Evolutionary conservation across 495 filamentous ascomycete species (phyloP).

Genomic region (Hyaloscypha bicolor): DNA sequence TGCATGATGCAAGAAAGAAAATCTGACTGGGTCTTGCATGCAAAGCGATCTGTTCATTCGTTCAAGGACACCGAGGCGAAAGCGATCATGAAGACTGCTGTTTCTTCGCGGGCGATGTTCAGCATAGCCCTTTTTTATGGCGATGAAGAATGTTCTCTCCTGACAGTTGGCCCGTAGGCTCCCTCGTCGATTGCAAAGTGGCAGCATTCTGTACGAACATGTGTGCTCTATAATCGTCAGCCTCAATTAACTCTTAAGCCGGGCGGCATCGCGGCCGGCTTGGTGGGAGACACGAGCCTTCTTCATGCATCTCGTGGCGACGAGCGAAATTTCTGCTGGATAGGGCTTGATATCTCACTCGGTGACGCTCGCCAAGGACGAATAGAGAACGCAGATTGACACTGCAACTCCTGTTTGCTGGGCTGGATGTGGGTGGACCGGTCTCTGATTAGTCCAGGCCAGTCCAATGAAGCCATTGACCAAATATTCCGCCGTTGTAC

Average conservation of each 20-base stretch:
- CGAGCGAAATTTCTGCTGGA: not conserved
- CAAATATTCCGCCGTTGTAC: not conserved
- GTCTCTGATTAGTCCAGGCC: constrained; percentile 8
- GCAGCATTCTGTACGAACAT: no score
- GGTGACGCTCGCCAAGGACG: not conserved
- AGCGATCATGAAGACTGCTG: not conserved
- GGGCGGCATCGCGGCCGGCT: no score
- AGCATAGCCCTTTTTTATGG: constrained; percentile 4
- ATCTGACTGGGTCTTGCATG: constrained; percentile 6
- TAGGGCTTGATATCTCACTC: not conserved
- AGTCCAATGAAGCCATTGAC: constrained; percentile 1
- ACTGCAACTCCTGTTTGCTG: constrained; percentile 12
- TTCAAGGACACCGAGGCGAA: not conserved
- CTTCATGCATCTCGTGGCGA: not conserved
- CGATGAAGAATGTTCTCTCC: constrained; percentile 2
- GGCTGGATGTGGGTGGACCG: constrained; percentile 12
- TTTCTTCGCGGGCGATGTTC: constrained; percentile 3
- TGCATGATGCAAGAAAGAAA: constrained; percentile 7
- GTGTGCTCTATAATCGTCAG: no score
- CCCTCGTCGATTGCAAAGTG: no score
- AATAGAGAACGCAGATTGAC: constrained; percentile 7
- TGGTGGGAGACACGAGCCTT: not conserved
- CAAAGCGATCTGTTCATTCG: constrained; percentile 9
- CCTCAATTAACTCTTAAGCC: no score
- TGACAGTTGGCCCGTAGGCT: not conserved